Evolutionary conservation across 1,139 yeast genomes (phyloP).

Genomic region (Wickerhamiella pararugosa): DNA sequence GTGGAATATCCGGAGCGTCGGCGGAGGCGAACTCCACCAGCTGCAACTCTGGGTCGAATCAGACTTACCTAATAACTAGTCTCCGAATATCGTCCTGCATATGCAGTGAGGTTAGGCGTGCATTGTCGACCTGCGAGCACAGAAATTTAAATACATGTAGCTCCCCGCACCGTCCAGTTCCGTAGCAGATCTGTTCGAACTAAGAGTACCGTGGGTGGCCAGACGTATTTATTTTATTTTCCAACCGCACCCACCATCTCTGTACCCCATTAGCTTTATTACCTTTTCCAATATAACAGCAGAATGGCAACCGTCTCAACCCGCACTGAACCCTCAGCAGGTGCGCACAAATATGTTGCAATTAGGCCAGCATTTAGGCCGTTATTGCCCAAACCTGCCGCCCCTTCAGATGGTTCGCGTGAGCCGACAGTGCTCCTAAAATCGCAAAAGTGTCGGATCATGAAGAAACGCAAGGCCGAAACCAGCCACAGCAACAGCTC

Average conservation of each 20-base stretch:
- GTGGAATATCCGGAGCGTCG: too few relatives aligned
- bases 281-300: not conserved
- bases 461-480: conserved; percentile 6
- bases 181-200: not conserved
- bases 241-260: not conserved
- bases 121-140: conserved; percentile 6
- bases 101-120: conserved; percentile 3
- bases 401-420: conserved; percentile 6
- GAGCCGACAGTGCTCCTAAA: conserved; percentile 10
- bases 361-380: conserved; percentile 26
- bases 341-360: conserved; percentile 19
- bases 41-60: too few relatives aligned
- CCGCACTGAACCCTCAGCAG: conserved; percentile 2
- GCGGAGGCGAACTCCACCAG: too few relatives aligned
- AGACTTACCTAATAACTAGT: too few relatives aligned
- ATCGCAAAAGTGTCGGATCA: conserved; percentile 3
- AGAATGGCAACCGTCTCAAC: conserved; percentile 7
- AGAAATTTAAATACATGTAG: conserved; percentile 3
- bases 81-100: conserved; percentile 7
- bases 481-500: not conserved
- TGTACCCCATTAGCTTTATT: not conserved
- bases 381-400: conserved; percentile 23
- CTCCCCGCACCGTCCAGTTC: not conserved
- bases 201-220: conserved; percentile 4
- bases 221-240: conserved; percentile 3